Evolutionary conservation across 306 rosid genomes (phyloP), one percentile per base, ranked within the genome.

Genomic region (Albizia julibrissin): DNA sequence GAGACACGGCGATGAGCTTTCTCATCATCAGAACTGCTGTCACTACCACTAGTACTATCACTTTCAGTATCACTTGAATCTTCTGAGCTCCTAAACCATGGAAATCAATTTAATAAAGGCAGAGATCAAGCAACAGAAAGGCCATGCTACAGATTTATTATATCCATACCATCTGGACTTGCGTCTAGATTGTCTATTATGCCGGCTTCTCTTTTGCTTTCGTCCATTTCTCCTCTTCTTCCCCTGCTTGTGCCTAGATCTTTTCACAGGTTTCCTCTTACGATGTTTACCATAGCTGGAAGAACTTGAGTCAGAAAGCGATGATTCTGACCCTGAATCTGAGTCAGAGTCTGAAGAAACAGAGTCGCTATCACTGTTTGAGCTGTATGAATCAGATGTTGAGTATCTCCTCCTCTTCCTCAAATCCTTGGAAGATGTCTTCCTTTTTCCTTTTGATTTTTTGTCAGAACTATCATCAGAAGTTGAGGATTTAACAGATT

Each of bases 401-500:
- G 93, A 87, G 82, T 92, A 88, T 91, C 89, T 95, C 85, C 89
- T 90, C 88, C 72, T 89, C 91, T 87, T 93, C 70, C 82, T 91
- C 15, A 64, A 82, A 76, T 86, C 91, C 88, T 89, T 91, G 61
- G 82, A 69, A 69, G 91, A 77, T 81, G 83, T 89, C 81, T 90
- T 92, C 29, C 75, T 81, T 73, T 81, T 91, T 77, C 87, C 86
- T 84, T 88, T 86, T 75, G 88, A 77, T 75, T 85, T 87, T 89
- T 87, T 87, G 84, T 86, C 97, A 83, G 87, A 85, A 80, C 88
- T 87, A 82, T 83, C 87, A 29, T 83, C 91, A 78, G 97, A 89
- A 74, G 89, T 76, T 43, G 89, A 44, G 47, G 88, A 79, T 87
- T 86, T 92, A 65, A 69, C 77, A 33, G 87, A 82, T 80, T 88